A percentile compares a stretch with the other conserved stretches of the same genome.
Conservation (phyloP, 768 basidiomycete genomes). For the Boletus reticuloceps region DNA sequence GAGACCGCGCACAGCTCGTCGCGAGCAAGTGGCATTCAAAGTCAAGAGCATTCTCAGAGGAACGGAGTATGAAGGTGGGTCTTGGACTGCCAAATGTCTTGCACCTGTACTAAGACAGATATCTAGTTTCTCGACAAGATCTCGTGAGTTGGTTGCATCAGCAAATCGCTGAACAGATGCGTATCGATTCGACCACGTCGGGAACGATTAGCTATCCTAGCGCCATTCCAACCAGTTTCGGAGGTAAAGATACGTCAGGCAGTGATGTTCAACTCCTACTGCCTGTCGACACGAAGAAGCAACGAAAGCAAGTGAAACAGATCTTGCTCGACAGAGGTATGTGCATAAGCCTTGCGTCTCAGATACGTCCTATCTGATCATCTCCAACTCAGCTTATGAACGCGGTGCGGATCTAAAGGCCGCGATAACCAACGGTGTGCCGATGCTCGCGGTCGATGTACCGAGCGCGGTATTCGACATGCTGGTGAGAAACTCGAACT, state of each 20-base stretch:
- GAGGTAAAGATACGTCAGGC: conserved; percentile 34
- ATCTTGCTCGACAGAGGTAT: conserved; percentile 67
- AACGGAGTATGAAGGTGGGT: conserved; percentile 69
- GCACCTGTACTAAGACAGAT: conserved; percentile 12
- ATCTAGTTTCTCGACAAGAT: conserved; percentile 61
- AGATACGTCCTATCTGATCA: background rate
- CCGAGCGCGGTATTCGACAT: conserved; percentile 56
- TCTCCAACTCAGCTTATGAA: conserved; percentile 53
- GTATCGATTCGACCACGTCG: conserved; percentile 62
- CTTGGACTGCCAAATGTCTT: background rate
- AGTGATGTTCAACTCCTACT: conserved; percentile 62
- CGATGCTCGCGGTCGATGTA: conserved; percentile 73
- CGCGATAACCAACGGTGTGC: conserved; percentile 57
- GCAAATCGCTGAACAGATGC: conserved; percentile 77
- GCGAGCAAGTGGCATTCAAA: conserved; percentile 71
- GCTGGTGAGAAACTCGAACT: conserved; percentile 53
- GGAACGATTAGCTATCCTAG: conserved; percentile 51
- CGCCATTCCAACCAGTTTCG: conserved; percentile 26
- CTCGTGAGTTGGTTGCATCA: conserved; percentile 73
- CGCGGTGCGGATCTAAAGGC: conserved; percentile 55
- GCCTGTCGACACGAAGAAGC: conserved; percentile 70
- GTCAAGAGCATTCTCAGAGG: conserved; percentile 81
- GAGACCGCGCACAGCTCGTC: conserved; percentile 51
- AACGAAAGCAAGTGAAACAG: conserved; percentile 68
- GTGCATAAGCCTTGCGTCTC: background rate